These are phyloP conservation scores for Iris pallida DNA, from an alignment of 116 monocot species.

Conservation along the genomic window DNA sequence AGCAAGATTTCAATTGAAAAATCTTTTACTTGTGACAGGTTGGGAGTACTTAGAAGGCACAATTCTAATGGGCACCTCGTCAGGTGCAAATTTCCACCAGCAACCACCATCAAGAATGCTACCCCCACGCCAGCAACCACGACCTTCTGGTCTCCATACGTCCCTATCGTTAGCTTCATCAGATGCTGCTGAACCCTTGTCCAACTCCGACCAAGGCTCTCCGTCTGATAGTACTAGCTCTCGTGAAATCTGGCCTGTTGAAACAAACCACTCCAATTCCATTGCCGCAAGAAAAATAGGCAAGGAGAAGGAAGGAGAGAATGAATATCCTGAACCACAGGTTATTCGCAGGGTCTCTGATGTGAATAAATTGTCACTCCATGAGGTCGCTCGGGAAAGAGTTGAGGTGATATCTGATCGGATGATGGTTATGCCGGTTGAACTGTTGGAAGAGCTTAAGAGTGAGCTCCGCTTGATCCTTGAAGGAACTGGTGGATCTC, in stretches of 20 bases:
- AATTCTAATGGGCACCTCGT: constrained; percentile 63
- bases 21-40: no score
- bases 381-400: constrained; percentile 67
- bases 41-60: no score
- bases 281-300: constrained; percentile 33
- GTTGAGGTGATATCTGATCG: constrained; percentile 65
- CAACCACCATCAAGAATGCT: constrained; percentile 56
- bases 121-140: constrained; percentile 66
- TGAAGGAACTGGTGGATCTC: constrained; percentile 79
- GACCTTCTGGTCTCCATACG: constrained; percentile 42
- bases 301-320: constrained; percentile 63
- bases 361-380: constrained; percentile 47
- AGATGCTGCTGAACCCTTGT: constrained; percentile 54
- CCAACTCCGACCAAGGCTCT: constrained; percentile 70
- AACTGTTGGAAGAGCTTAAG: constrained; percentile 80
- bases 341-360: constrained; percentile 52
- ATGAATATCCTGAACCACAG: constrained; percentile 41
- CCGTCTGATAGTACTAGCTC: constrained; percentile 92
- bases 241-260: constrained; percentile 82
- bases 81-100: constrained; percentile 74
- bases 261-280: constrained; percentile 36
- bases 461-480: constrained; percentile 71
- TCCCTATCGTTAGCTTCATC: constrained; percentile 61
- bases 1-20: no score
- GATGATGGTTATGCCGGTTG: constrained; percentile 64